These are phyloP conservation scores for Pseudoturritis turrita DNA, from an alignment of 345 rosid species.

Conservation along the genomic window DNA sequence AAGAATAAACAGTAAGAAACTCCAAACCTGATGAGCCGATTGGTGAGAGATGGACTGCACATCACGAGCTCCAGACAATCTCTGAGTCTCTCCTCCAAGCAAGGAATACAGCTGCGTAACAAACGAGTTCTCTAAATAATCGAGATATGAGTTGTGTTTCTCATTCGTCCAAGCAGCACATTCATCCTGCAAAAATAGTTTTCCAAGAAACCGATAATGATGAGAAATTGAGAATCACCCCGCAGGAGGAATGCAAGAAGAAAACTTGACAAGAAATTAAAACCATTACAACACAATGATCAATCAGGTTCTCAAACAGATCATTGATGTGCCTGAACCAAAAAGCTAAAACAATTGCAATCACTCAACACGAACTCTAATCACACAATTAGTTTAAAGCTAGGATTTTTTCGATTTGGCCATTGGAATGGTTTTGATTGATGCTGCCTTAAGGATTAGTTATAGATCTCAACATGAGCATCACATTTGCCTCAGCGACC, in stretches of 20 bases:
- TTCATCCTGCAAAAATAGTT: slow-evolving; percentile 35
- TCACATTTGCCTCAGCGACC: slow-evolving; percentile 6
- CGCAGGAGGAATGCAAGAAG: background rate
- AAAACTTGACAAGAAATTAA: background rate
- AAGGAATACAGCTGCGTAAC: slow-evolving; percentile 52
- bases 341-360: background rate
- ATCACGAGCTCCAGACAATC: slow-evolving; percentile 21
- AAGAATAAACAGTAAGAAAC: slow-evolving; percentile 3
- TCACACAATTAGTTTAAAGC: background rate
- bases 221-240: background rate
- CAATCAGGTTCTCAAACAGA: background rate
- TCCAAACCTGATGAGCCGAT: slow-evolving; percentile 47
- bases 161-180: slow-evolving; percentile 64
- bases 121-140: slow-evolving; percentile 61
- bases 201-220: background rate
- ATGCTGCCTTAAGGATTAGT: background rate
- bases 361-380: background rate
- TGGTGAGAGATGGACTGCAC: slow-evolving; percentile 17
- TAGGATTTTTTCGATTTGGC: background rate
- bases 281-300: background rate
- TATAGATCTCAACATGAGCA: background rate
- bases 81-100: slow-evolving; percentile 21
- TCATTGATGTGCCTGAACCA: background rate
- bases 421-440: background rate
- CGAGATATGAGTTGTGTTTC: slow-evolving; percentile 58